Base-by-base conservation (phyloP, 148 eudicot species). In the Amaranthus cruentus region DNA sequence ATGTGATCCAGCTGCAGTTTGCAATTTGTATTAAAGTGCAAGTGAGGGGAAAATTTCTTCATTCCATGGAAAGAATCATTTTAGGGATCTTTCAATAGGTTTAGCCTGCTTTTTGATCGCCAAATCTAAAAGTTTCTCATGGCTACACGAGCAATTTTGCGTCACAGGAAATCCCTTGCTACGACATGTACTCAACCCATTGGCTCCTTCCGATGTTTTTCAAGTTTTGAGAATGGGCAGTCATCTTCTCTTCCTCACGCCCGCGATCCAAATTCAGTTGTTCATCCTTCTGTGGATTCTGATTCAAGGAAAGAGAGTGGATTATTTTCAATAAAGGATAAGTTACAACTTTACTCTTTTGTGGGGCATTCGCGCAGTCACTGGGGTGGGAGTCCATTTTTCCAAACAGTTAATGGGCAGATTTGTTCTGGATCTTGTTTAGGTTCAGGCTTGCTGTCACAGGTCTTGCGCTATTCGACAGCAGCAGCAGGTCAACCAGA, bases 111-210 rank as follows among this genome's bases (percentile, higher is more conserved):
- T 74, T 71, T 69, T 44, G 55, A n/a, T 51, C 51, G 47, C 55
- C 65, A 55, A 72, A 49, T 10, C 48, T 48, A 55, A 73, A 62
- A 68, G 18, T 61, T 60, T 52, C 21, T 49, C 72, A 88, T 88
- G 90, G 89, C 92, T 71, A 76, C 87, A 65, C 83, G 88, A 83
- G 86, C 87, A 72, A 80, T 91, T 72, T 79, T 91, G 62, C 79
- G 77, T 44, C 84, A 79, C 82, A 89, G 83, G 75, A 83, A 73
- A 78, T 58, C 67, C 80, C 82, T 86, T 18, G 74, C 81, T 18
- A 81, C 67, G 77, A 78, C 83, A 43, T 59, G 80, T 70, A 76
- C 78, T 47, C 81, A 75, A 64, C 76, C 81, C 8, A 62, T 69
- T 68, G 61, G 47, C 81, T 79, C 86, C 28, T 51, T 75, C 63